Base-by-base conservation (phyloP, 495 filamentous ascomycete species). In the Annulohypoxylon stygium region DNA sequence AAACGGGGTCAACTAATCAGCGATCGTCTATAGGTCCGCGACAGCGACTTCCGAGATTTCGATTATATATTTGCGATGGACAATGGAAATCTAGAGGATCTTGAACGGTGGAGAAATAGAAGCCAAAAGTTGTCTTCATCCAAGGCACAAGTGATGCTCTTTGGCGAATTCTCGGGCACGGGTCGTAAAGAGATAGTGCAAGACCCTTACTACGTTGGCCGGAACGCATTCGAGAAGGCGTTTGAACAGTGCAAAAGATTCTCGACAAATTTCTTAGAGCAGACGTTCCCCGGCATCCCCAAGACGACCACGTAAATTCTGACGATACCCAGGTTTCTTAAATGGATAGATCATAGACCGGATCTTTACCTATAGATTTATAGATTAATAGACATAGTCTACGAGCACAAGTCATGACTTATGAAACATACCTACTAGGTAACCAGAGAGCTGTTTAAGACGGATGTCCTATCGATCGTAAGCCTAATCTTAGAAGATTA, bases 1-100 rank as follows among this genome's bases (percentile, higher is more conserved):
- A 36, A 36, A 41, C 9, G 12, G 0, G 16, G 14, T 34, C 25
- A 4, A 45, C 76, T 73, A 16, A 75, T 59, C 9, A 18, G n/a
- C 7, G 11, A 2, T 23, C n/a, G 4, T 14, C 60, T 50, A 59
- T 47, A 78, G 77, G 70, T 79, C 41, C 70, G 80, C 63, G 81
- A 76, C 84, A 82, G 48, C 78, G 84, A 99, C 80, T 97, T 98
- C 74, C 78, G 87, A 23, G 86, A 87, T 4, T 98, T 97, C 75
- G 94, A 98, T 79, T 99, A 95, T 77, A 89, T 99, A 62, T 86
- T 99, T 59, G 95, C 93, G 45, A 99, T 99, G 96, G 96, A 98
- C 78, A 84, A 91, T 36, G 84, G 88, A n/a, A 98, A 98, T 78
- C 81, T 95, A 9, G 81, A 84, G 36, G 90, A 97, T 74, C 80